Evolutionary conservation across 495 filamentous ascomycete genomes (phyloP), one percentile per base, ranked within the genome.

Genomic region (Lasiosphaeria ovina): DNA sequence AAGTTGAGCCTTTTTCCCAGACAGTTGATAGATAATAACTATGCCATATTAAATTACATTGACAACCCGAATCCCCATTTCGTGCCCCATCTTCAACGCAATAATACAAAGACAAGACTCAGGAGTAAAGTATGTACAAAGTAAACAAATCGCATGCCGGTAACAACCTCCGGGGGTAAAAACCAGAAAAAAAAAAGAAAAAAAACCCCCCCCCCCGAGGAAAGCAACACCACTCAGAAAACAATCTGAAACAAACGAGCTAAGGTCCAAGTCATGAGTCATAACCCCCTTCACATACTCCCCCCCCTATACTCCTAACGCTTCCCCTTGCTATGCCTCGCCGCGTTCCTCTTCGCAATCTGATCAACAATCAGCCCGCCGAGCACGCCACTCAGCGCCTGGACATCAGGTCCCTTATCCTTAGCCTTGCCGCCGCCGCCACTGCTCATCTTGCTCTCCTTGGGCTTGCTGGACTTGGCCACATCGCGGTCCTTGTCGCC

Each of bases 321-420:
- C 51, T 53, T 59, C 48, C 33, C 35, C 24, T 51, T 42, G 3
- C 47, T 33, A 14, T 45, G 49, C 10, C 45, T 24, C 42, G 40
- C 35, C 38, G 24, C 32, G 40, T 36, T 60, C 42, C 45, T 52
- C 60, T 47, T 56, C 3, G 50, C 54, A 35, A 68, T 24, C 51
- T 66, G 66, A 42, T 66, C 59, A 12, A 36, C 45, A 12, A 69
- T 3, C 9, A 66, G 57, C 31, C 66, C 68, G 3, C 63, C 62
- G 24, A 69, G 35, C 50, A 55, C 59, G 1, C 57, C 58, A 11
- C 60, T 57, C 34, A 65, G 16, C 55, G 48, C 50, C 35, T 63
- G 51, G 7, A 64, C 42, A 4, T 57, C 63, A 9, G 44, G 6
- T 5, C 44, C 44, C 4, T 24, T 33, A 17, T 32, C 4, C 40